These are phyloP conservation scores for Fagus sylvatica DNA, from an alignment of 306 rosid species.

Conservation along the genomic window DNA sequence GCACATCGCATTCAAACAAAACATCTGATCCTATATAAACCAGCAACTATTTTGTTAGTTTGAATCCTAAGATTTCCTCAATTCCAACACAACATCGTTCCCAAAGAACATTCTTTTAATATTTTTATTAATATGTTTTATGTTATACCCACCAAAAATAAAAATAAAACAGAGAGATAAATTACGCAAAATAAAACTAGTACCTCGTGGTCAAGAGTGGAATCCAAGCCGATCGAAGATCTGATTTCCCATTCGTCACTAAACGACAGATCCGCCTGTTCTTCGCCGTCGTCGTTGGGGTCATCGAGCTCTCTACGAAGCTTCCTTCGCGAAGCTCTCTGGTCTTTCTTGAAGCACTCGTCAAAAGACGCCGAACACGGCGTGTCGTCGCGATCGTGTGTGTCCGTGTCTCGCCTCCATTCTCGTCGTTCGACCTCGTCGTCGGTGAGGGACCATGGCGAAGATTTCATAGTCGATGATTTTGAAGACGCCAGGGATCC, in stretches of 20 bases:
- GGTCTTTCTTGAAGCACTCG: constrained; percentile 2
- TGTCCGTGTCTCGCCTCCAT: constrained; percentile 27
- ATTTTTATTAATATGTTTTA: background rate
- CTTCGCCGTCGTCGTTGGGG: background rate
- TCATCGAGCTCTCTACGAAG: background rate
- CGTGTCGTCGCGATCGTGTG: constrained; percentile 24
- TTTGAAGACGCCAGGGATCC: constrained; percentile 22
- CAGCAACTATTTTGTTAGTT: too few species aligned
- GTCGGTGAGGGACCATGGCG: constrained; percentile 34
- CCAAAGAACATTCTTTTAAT: too few species aligned
- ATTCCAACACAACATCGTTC: too few species aligned
- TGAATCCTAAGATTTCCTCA: too few species aligned
- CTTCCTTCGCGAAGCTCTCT: constrained; percentile 3
- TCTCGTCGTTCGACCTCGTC: constrained; percentile 34
- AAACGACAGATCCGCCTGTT: background rate
- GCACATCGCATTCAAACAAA: too few species aligned
- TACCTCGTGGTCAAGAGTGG: constrained; percentile 39
- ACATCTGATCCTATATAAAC: too few species aligned
- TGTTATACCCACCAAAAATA: background rate
- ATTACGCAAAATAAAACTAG: background rate
- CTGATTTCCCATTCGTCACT: constrained; percentile 26
- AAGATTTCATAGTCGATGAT: constrained; percentile 6
- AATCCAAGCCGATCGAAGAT: constrained; percentile 33
- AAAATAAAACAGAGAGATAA: background rate
- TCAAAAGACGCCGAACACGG: constrained; percentile 34